These are phyloP conservation scores for Lentinula aciculospora DNA, from an alignment of 768 basidiomycete species.

Conservation along the genomic window DNA sequence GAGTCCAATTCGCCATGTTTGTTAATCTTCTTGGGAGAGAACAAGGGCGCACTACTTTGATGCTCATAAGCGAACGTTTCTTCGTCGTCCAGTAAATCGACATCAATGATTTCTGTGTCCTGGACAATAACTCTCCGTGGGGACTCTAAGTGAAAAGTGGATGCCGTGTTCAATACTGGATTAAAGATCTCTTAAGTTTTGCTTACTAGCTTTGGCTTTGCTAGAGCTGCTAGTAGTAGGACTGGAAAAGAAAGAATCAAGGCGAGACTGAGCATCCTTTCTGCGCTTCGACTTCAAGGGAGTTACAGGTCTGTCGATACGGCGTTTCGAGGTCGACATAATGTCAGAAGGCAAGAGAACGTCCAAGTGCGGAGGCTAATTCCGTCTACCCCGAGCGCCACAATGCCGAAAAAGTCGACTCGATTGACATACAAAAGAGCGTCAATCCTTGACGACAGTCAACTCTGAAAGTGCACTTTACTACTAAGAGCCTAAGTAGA, in stretches of 20 bases:
- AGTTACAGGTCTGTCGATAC: neutral
- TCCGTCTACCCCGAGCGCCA: neutral
- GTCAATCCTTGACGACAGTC: neutral
- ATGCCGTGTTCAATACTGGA: neutral
- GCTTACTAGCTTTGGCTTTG: neutral
- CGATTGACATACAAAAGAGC: neutral
- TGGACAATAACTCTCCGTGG: neutral
- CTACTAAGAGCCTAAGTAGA: too few species aligned
- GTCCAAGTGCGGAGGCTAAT: neutral
- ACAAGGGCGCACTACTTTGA: neutral
- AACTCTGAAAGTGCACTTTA: too few species aligned
- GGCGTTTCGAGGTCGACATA: conserved; percentile 6
- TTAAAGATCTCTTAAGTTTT: neutral
- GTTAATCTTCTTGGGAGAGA: neutral
- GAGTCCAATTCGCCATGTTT: neutral
- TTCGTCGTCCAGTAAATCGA: conserved; percentile 12
- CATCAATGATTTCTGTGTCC: conserved; percentile 12
- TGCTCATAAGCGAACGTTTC: neutral
- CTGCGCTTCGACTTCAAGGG: neutral
- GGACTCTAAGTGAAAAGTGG: neutral
- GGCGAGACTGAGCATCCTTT: neutral
- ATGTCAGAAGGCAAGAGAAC: conserved; percentile 1
- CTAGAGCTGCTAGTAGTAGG: neutral
- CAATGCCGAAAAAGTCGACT: conserved; percentile 1
- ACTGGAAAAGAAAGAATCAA: neutral